phyloP scores from a whole-genome alignment of 331 rosid genomes.

The Quercus phellos region DNA sequence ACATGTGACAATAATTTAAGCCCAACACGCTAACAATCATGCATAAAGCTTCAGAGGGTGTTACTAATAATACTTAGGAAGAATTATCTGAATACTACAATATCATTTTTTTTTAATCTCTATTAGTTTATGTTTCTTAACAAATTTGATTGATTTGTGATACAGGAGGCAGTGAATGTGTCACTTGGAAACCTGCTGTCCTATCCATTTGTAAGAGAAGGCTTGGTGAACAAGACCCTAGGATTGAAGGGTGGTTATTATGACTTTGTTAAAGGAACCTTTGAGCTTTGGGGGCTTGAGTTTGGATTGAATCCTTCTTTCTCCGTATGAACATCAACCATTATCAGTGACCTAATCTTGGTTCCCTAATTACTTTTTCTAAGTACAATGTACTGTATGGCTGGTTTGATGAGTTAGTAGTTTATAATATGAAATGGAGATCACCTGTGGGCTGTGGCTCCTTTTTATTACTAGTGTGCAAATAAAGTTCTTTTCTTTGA shows the following conservation, averaged over 20 bases:
- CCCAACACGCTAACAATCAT: background rate
- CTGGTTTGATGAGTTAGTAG: constrained; percentile 5
- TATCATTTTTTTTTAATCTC: background rate
- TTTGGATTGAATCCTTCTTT: constrained; percentile 63
- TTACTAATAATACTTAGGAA: no score
- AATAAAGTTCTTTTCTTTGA: constrained; percentile 7
- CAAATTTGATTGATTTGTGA: background rate
- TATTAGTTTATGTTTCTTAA: background rate
- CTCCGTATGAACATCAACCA: constrained; percentile 80
- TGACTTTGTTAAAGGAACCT: constrained; percentile 74
- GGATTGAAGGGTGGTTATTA: constrained; percentile 79
- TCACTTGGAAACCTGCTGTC: constrained; percentile 80
- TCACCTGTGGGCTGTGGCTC: constrained; percentile 20
- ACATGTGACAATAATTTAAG: no score
- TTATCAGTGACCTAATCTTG: constrained; percentile 40
- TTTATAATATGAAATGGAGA: constrained; percentile 19
- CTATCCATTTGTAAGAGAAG: constrained; percentile 91
- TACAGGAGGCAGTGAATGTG: constrained; percentile 84
- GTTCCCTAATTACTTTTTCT: constrained; percentile 38
- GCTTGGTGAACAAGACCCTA: constrained; percentile 74
- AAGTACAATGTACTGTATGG: constrained; percentile 31
- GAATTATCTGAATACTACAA: no score
- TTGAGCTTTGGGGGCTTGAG: constrained; percentile 89
- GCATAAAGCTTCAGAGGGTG: background rate
- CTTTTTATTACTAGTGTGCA: background rate